Base-by-base conservation (phyloP, 495 filamentous ascomycete genomes). In the Aspergillus cavernicola region DNA sequence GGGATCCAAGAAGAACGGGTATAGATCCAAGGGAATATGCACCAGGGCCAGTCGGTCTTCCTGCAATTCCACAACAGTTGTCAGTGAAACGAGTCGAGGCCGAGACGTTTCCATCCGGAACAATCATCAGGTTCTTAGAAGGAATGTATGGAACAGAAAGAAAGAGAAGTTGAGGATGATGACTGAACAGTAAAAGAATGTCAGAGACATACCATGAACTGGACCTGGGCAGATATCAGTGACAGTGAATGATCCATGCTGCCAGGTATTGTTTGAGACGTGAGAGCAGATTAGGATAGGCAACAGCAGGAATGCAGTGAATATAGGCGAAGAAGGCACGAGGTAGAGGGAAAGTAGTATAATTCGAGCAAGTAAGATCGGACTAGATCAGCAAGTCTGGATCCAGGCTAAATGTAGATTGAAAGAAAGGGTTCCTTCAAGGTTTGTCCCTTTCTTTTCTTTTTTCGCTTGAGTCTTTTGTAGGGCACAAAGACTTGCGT, bases 11-110 rank as follows among this genome's bases (percentile, higher is more conserved):
- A 96, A 90, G 53, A 76, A 80, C 2, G 86, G 78, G 64, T 97
- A 97, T 29, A 92, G 77, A 24, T 84, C 73, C 41, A 96, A 68
- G 2, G 93, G 92, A 46, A 98, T 95, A 66, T 96, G 92, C 55
- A 97, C 89, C 48, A 98, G 78, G 61, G 83, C 90, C 57, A 97
- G 76, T 46, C 83, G 83, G 57, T 89, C 89, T 58, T 96, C 90
- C 93, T 98, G 74, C 36, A 60, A 39, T 36, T 55, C 53, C 26
- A 61, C 31, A 13, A 57, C 18, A 6, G 50, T 49, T 0, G 52
- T 62, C 36, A 62, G 52, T 9, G 45, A 56, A 19, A 53, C 42
- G 4, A 57, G 50, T 39, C 39, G 43, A 28, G 32, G 15, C n/a
- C 37, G 39, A 45, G 24, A 13, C 11, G 10, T 4, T 3, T 47